Conservation (phyloP, 805 yeast genomes). For the Candida endomychidarum region DNA sequence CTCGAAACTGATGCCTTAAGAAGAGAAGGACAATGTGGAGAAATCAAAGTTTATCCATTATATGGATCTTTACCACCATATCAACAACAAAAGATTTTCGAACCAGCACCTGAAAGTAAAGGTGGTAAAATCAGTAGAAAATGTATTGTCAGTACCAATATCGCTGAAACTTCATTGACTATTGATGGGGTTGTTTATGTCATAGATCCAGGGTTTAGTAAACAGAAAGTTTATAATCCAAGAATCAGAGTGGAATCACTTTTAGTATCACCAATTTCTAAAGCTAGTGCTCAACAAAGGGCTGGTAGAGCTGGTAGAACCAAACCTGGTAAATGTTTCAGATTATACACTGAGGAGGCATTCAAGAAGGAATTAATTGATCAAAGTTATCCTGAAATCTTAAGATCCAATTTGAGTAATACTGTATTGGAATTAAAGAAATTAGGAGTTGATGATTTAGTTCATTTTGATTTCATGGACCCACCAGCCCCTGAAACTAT, state of each 20-base stretch:
- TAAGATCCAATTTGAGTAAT: conserved; percentile 84
- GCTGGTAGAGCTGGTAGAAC: conserved; percentile 99
- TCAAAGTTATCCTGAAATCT: conserved; percentile 94
- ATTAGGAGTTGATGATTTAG: conserved; percentile 92
- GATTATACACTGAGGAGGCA: conserved; percentile 95
- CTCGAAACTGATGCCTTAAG: conserved; percentile 86
- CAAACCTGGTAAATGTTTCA: conserved; percentile 95
- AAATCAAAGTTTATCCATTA: conserved; percentile 83
- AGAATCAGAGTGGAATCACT: conserved; percentile 93
- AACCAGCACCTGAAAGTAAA: conserved; percentile 79
- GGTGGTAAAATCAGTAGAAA: conserved; percentile 94
- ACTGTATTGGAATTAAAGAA: conserved; percentile 93
- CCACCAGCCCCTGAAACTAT: conserved; percentile 99
- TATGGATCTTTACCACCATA: conserved; percentile 97
- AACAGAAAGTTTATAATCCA: conserved; percentile 95
- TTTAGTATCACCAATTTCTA: conserved; percentile 92
- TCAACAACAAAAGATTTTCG: conserved; percentile 91
- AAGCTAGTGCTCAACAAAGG: conserved; percentile 96
- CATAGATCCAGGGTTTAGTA: conserved; percentile 95
- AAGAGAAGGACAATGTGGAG: conserved; percentile 90
- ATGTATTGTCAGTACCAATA: conserved; percentile 87
- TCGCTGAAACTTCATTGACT: conserved; percentile 96
- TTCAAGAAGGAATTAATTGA: conserved; percentile 90
- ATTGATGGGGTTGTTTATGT: conserved; percentile 97
- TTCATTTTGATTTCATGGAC: conserved; percentile 97